Conservation (phyloP, 257 asterid species). For the Ilex asprella region DNA sequence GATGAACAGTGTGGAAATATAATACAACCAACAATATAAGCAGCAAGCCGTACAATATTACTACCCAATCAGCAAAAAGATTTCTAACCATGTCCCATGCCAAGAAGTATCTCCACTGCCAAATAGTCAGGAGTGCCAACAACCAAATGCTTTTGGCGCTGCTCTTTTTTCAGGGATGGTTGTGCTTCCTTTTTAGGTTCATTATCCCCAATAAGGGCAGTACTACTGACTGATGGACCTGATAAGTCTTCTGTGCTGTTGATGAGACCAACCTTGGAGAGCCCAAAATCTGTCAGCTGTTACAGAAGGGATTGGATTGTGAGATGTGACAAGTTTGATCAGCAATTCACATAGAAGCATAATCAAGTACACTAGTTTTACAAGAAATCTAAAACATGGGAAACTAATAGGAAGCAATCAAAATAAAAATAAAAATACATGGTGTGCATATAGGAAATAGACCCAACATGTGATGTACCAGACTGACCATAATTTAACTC, state of each 20-base stretch:
- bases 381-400: neutral
- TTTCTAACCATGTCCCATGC: slow-evolving; percentile 88
- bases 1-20: slow-evolving; percentile 9
- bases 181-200: slow-evolving; percentile 38
- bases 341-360: slow-evolving; percentile 4
- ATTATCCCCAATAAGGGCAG: slow-evolving; percentile 61
- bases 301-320: slow-evolving; percentile 35
- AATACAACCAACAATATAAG: too few relatives aligned
- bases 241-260: slow-evolving; percentile 96
- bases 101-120: slow-evolving; percentile 99
- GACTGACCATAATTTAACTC: too few relatives aligned
- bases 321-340: slow-evolving; percentile 19
- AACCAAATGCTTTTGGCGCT: slow-evolving; percentile 64
- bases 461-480: too few relatives aligned
- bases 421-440: too few relatives aligned
- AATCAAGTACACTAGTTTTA: too few relatives aligned
- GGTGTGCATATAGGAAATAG: too few relatives aligned
- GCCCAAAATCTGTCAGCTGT: slow-evolving; percentile 99
- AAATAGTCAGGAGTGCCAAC: slow-evolving; percentile 98
- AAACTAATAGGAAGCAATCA: neutral
- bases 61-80: slow-evolving; percentile 11
- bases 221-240: slow-evolving; percentile 49
- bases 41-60: neutral
- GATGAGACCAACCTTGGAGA: slow-evolving; percentile 93
- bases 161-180: slow-evolving; percentile 59